Evolutionary conservation across 768 basidiomycete genomes (phyloP).

Genomic region (Suillus ampliporus): DNA sequence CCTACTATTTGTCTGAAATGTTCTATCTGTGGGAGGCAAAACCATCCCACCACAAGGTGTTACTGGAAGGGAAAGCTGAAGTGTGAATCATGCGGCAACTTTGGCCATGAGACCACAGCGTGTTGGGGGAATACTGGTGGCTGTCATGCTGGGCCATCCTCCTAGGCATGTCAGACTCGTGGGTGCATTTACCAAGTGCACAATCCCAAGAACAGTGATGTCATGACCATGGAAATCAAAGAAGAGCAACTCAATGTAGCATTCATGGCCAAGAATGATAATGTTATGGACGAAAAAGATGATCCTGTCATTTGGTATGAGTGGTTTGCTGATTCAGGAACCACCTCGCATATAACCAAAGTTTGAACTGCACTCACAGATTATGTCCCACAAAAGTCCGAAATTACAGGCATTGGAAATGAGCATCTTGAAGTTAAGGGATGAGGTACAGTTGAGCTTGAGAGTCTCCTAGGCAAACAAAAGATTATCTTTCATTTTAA

Average conservation of each 20-base stretch:
- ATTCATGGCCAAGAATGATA: neutral
- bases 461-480: neutral
- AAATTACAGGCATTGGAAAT: neutral
- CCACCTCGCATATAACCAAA: slow-evolving; percentile 6
- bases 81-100: neutral
- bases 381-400: neutral
- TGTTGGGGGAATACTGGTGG: slow-evolving; percentile 7
- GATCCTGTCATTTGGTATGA: slow-evolving; percentile 7
- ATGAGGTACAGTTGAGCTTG: neutral
- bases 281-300: no score
- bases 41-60: neutral
- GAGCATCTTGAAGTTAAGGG: neutral
- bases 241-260: slow-evolving; percentile 9
- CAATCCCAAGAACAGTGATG: no score
- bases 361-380: neutral
- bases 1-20: neutral
- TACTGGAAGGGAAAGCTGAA: slow-evolving; percentile 11
- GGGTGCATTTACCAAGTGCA: no score
- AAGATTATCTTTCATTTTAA: neutral
- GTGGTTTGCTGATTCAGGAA: slow-evolving; percentile 15
- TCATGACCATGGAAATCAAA: no score
- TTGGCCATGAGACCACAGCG: neutral
- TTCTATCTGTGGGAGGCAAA: neutral
- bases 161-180: no score
- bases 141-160: no score